Base-by-base conservation (phyloP, 768 basidiomycete species). In the Amanita subjunquillea region DNA sequence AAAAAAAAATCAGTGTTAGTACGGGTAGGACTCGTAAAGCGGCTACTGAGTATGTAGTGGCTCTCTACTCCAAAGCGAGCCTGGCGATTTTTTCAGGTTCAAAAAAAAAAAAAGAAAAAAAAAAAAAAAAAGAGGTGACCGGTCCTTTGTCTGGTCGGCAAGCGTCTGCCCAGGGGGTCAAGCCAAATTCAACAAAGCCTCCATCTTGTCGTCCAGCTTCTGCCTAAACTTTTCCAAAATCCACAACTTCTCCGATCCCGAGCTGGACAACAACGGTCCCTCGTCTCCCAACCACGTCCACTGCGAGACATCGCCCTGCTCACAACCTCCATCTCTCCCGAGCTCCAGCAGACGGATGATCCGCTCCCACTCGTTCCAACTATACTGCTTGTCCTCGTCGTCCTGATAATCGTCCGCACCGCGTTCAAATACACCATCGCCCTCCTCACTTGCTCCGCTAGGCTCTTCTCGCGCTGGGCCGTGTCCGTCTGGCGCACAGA, bases 201-300 rank as follows among this genome's bases (percentile, higher is more conserved):
- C 58, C 32, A 71, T 54, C 3, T 69, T 66, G 51, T 65, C 59
- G 53, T 71, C 70, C 17, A 72, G 43, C 38, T 67, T 55, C 42
- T 59, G 48, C 46, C 67, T 69, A 12, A 73, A 51, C 55, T 64
- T 67, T 25, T 61, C 59, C 20, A 74, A 53, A 3, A 74, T 48
- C 72, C 72, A 72, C 51, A 69, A 62, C 17, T 67, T 65, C 55
- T 72, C 72, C 8, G 63, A 64, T 4, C 61, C 57, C 6, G 54
- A 48, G 41, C 68, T 71, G 15, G 34, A 20, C 49, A 72, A 67
- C 29, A 74, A 58, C 20, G 72, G 72, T 6, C 72, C 70, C 0
- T 70, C 62, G 50, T 72, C 71, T 0, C 63, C 63, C 29, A 72
- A 55, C 72, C 71, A 73, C 2, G 66, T 56, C 65, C 59, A 62